These are phyloP conservation scores for Pseudozyma tsukubaensis DNA, from an alignment of 1,284 basidiomycete species.

Conservation along the genomic window DNA sequence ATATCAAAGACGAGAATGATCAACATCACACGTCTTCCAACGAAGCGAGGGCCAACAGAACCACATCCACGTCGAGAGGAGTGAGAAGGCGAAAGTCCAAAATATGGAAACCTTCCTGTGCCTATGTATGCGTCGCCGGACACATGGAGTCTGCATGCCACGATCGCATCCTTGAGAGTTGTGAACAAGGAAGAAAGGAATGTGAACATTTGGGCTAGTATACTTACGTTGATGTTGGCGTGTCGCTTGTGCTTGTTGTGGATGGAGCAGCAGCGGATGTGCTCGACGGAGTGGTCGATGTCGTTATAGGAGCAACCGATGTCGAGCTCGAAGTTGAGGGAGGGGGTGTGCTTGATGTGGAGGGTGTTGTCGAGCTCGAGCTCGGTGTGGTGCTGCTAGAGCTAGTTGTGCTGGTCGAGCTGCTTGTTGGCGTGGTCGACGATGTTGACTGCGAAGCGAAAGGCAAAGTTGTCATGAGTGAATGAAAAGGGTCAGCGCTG, in stretches of 20 bases:
- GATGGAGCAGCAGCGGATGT: conserved; percentile 9
- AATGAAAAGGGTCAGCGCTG: conserved; percentile 2
- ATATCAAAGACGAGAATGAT: conserved; percentile 30
- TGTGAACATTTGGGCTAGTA: background rate
- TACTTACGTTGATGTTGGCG: conserved; percentile 47
- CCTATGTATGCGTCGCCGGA: conserved; percentile 19
- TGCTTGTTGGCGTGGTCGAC: conserved; percentile 8
- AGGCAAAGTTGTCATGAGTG: background rate
- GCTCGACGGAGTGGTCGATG: conserved; percentile 10
- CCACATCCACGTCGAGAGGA: conserved; percentile 6
- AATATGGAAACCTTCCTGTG: background rate
- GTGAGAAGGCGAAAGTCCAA: background rate
- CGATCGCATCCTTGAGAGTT: no score
- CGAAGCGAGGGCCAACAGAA: conserved; percentile 4
- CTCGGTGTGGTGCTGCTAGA: conserved; percentile 20
- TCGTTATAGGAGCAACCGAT: conserved; percentile 9
- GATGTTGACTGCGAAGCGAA: background rate
- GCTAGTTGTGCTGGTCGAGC: conserved; percentile 12
- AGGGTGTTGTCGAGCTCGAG: conserved; percentile 18
- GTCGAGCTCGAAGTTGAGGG: conserved; percentile 14
- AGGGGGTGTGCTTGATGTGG: conserved; percentile 12
- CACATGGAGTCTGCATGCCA: conserved; percentile 11
- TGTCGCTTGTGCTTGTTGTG: conserved; percentile 28
- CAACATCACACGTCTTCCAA: conserved; percentile 23
- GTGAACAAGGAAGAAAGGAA: no score